Conservation (phyloP, 2,329 filamentous ascomycete genomes). For the Pseudocercospora macadamiae region DNA sequence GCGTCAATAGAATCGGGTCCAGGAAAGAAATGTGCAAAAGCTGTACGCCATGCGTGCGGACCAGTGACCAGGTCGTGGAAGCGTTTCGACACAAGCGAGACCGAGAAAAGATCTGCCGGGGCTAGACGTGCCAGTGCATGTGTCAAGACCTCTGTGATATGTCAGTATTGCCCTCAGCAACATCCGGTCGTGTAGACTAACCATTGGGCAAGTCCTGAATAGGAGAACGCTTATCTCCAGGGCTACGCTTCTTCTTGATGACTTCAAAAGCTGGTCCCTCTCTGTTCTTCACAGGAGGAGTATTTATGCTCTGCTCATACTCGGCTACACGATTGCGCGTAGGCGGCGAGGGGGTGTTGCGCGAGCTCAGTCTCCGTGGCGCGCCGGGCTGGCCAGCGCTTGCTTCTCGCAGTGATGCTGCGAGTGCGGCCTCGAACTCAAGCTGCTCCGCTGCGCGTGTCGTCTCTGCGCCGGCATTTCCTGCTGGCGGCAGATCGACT, state of each 20-base stretch:
- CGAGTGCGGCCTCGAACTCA: conserved; percentile 32
- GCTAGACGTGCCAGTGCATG: conserved; percentile 89
- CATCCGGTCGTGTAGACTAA: conserved; percentile 41
- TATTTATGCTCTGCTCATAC: conserved; percentile 53
- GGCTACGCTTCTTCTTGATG: conserved; percentile 50
- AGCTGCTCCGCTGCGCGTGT: conserved; percentile 29
- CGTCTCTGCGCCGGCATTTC: conserved; percentile 36
- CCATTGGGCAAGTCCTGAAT: conserved; percentile 77
- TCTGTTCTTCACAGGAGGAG: conserved; percentile 43
- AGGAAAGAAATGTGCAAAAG: conserved; percentile 88
- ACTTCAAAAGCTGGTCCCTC: conserved; percentile 57
- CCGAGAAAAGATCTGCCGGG: conserved; percentile 77
- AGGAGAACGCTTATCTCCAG: conserved; percentile 50
- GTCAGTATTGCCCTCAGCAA: conserved; percentile 22
- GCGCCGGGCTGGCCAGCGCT: conserved; percentile 10
- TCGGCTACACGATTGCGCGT: conserved; percentile 56
- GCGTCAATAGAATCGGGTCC: conserved; percentile 64
- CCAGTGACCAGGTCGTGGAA: conserved; percentile 87
- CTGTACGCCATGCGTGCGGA: conserved; percentile 90
- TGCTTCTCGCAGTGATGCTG: conserved; percentile 32
- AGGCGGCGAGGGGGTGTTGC: conserved; percentile 41
- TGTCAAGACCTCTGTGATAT: conserved; percentile 76
- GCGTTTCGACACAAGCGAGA: conserved; percentile 83
- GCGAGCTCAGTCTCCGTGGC: conserved; percentile 33
- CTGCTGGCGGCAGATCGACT: conserved; percentile 47